phyloP scores from a whole-genome alignment of 176 grass and related monocot genomes.

The Neostapfia colusana region DNA sequence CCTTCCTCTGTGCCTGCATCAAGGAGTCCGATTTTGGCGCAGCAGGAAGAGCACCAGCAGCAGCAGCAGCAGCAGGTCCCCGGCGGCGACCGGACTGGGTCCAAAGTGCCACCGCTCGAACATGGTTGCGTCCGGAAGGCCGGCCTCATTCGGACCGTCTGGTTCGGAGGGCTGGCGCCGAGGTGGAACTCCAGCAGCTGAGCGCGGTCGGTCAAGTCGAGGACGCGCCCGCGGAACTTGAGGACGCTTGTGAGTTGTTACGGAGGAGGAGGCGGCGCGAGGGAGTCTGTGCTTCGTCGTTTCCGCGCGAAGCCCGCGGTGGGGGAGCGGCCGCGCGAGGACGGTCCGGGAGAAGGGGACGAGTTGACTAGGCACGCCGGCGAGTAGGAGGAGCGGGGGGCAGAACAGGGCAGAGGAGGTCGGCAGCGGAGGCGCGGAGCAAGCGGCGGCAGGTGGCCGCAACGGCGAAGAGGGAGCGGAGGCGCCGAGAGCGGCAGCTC shows the following conservation, averaged over 20 bases:
- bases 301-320: no score
- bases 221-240: constrained; percentile 38
- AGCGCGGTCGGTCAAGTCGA: constrained; percentile 41
- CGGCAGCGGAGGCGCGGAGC: constrained; percentile 18
- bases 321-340: no score
- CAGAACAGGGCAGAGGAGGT: constrained; percentile 20
- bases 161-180: background rate
- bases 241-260: constrained; percentile 18
- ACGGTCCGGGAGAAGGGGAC: constrained; percentile 17
- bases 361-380: background rate
- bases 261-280: constrained; percentile 37
- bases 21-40: background rate
- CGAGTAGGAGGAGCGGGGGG: background rate
- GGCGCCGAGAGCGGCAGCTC: constrained; percentile 37
- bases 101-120: constrained; percentile 31
- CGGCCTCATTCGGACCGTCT: constrained; percentile 1
- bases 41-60: constrained; percentile 51
- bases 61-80: constrained; percentile 27
- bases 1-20: background rate
- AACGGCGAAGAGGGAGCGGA: constrained; percentile 41
- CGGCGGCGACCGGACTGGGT: constrained; percentile 22
- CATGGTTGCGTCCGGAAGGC: constrained; percentile 39
- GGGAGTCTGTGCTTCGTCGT: constrained; percentile 42
- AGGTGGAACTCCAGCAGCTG: constrained; percentile 49
- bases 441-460: constrained; percentile 29